A percentile compares a stretch with the other conserved stretches of the same genome.
phyloP scores from a whole-genome alignment of 2,329 filamentous ascomycete species.

The Xylariales sp. region DNA sequence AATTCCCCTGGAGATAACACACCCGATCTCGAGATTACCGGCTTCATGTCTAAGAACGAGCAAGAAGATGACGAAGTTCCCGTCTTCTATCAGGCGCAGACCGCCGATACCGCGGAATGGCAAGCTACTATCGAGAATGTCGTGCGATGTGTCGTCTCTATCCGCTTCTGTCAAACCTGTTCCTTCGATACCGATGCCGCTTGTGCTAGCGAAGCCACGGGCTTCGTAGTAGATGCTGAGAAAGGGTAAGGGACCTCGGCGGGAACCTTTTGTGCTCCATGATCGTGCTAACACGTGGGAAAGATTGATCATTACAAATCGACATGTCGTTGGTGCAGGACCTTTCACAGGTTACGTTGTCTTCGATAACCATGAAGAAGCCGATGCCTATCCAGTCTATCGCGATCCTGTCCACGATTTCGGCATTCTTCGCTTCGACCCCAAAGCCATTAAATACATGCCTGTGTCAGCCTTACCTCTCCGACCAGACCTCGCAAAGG shows the following conservation, averaged over 20 bases:
- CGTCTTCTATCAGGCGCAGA: conserved; percentile 52
- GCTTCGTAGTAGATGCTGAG: conserved; percentile 96
- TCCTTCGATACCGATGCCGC: conserved; percentile 98
- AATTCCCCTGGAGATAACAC: conserved; percentile 63
- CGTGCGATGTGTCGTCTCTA: conserved; percentile 96
- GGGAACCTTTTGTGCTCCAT: background rate
- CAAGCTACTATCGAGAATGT: conserved; percentile 95
- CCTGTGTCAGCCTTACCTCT: conserved; percentile 82
- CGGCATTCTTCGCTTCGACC: conserved; percentile 95
- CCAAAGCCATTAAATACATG: conserved; percentile 97
- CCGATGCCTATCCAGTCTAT: conserved; percentile 96
- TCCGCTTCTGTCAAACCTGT: conserved; percentile 97
- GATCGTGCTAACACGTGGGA: conserved; percentile 29
- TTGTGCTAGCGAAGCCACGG: conserved; percentile 93
- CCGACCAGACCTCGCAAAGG: conserved; percentile 84
- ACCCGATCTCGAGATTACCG: conserved; percentile 53
- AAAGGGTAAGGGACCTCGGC: conserved; percentile 58
- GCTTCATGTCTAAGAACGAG: conserved; percentile 53
- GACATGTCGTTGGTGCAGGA: conserved; percentile 93
- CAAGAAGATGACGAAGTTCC: conserved; percentile 57
- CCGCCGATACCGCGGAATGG: conserved; percentile 82
- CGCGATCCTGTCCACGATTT: conserved; percentile 99
- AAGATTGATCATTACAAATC: conserved; percentile 77
- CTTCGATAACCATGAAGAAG: conserved; percentile 98
- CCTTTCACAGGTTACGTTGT: conserved; percentile 99